Conservation (phyloP, 2,329 filamentous ascomycete species). For the Calonectria naviculata region DNA sequence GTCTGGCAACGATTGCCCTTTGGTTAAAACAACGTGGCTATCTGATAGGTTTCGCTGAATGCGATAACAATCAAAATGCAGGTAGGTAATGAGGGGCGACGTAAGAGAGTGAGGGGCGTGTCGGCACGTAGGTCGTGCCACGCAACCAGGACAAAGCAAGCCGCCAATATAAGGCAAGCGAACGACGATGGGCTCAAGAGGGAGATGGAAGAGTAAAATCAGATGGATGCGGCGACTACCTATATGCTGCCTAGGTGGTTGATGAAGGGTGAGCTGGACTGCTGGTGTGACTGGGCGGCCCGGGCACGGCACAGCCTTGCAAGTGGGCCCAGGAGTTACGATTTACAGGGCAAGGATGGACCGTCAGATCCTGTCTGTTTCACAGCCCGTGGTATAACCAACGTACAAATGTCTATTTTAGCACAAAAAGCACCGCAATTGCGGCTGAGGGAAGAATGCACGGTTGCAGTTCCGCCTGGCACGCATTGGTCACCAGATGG, state of each 20-base stretch:
- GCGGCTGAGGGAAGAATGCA: constrained; percentile 9
- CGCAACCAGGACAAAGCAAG: neutral
- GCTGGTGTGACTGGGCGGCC: constrained; percentile 32
- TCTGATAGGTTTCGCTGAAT: neutral
- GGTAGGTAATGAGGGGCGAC: constrained; percentile 10
- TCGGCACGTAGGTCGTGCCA: neutral
- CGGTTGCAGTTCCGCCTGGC: neutral
- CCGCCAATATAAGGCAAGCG: neutral
- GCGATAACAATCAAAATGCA: neutral
- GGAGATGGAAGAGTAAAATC: constrained; percentile 18
- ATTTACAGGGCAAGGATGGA: constrained; percentile 29
- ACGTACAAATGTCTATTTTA: constrained; percentile 12
- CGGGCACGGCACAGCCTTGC: constrained; percentile 40
- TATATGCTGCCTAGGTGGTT: constrained; percentile 26
- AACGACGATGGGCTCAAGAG: constrained; percentile 18
- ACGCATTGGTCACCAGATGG: neutral
- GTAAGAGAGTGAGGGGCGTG: neutral
- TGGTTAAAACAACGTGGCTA: neutral
- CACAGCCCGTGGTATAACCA: constrained; percentile 36
- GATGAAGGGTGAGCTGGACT: constrained; percentile 28
- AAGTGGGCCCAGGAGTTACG: constrained; percentile 31
- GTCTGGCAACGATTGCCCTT: neutral
- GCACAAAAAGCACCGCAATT: constrained; percentile 6
- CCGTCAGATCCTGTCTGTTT: constrained; percentile 32
- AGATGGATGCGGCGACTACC: constrained; percentile 10